Evolutionary conservation across 768 basidiomycete species (phyloP), one percentile per base, ranked within the genome.

Genomic region (Lactifluus rugatus): DNA sequence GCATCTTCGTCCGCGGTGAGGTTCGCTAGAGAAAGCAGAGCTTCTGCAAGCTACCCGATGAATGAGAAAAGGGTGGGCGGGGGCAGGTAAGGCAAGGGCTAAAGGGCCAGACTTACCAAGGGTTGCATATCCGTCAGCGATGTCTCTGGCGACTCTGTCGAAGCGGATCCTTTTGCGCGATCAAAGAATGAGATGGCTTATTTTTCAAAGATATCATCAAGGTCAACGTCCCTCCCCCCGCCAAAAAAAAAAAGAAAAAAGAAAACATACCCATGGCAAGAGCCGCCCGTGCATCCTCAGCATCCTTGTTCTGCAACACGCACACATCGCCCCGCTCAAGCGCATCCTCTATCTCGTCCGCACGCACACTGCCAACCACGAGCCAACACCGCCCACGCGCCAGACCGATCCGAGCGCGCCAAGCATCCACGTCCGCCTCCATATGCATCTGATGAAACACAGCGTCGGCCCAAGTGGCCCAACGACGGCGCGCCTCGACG

Each of bases 361-460:
- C 76, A 21, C 71, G 68, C 19, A 81, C 80, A 28, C 74, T 72
- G n/a, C 82, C 84, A 36, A 80, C 70, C 23, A 80, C 72, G 10
- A 86, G 72, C 74, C 78, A 80, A 58, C 78, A 78, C 42, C 80
- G 73, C 3, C 81, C 82, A 17, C 82, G 69, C 16, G 78, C 75
- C 21, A 72, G 70, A 36, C 72, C 71, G 21, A 83, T 72, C 1
- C 72, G 71, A 8, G 71, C 72, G 2, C 76, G 70, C 81, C 78
- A 81, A 46, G 67, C 72, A n/a, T 75, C 76, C 63, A 75, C 75
- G 60, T 79, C 77, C 25, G 74, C 77, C 68, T 82, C 79, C 77
- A 81, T 76, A 67, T 78, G 77, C 77, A 85, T 82, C 73, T 85
- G 82, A 46, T 73, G 70, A 62, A 85, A 78, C 11, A 86, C 74